Conservation (phyloP, 257 asterid genomes). For the Primulina eburnea region DNA sequence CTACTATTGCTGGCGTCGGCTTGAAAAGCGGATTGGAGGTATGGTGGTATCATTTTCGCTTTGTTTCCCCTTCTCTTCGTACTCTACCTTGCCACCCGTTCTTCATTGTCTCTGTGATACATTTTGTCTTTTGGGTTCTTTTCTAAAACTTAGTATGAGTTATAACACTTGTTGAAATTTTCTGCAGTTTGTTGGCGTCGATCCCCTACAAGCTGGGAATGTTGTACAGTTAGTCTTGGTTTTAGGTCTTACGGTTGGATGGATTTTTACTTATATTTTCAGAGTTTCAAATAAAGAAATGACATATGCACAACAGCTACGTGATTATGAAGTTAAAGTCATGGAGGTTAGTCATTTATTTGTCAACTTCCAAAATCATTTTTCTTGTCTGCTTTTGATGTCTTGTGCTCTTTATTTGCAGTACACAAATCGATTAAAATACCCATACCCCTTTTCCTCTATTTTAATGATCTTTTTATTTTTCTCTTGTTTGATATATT, state of each 20-base stretch:
- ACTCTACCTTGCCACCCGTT: not conserved
- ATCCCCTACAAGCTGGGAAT: constrained; percentile 90
- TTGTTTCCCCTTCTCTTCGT: not conserved
- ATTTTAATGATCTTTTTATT: too few species aligned
- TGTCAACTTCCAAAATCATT: not conserved
- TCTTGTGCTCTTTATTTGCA: constrained; percentile 1
- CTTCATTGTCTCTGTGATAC: not conserved
- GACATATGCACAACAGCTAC: constrained; percentile 90
- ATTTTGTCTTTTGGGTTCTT: not conserved
- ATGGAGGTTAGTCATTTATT: constrained; percentile 59
- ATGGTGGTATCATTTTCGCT: constrained; percentile 6
- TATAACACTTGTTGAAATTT: constrained; percentile 21
- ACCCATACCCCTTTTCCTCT: not conserved
- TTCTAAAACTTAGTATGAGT: constrained; percentile 14
- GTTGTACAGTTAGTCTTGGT: constrained; percentile 89
- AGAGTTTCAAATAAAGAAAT: constrained; percentile 94
- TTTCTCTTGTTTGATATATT: not conserved
- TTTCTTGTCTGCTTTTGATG: not conserved
- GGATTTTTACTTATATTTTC: constrained; percentile 93
- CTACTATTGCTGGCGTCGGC: constrained; percentile 62
- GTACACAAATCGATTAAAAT: not conserved
- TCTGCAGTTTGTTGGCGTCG: constrained; percentile 77
- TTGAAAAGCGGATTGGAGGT: constrained; percentile 91
- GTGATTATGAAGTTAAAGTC: constrained; percentile 92
- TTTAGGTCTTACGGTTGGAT: constrained; percentile 84